Base-by-base conservation (phyloP, 768 basidiomycete genomes). In the Amanita polypyramis region DNA sequence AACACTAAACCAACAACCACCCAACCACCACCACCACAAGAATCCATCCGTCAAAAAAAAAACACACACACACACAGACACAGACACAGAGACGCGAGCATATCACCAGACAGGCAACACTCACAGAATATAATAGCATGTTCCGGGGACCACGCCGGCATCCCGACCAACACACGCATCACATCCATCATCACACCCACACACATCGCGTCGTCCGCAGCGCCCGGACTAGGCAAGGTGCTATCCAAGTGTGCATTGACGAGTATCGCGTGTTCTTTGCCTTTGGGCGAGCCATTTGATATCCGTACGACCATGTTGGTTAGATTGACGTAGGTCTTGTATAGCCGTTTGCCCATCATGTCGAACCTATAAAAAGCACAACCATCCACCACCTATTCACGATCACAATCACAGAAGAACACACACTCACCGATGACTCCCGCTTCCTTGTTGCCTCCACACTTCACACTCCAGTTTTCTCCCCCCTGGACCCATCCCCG, bases 161-260 rank as follows among this genome's bases (percentile, higher is more conserved):
- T 83, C 43, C 70, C 65, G 5, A 85, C 67, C 37, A 95, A 61
- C 0, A 95, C 91, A 1, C 95, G 66, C 42, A 90, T 80, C 43
- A 81, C 77, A 50, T 97, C 95, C 29, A 97, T 69, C 91, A 96
- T 94, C 35, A 95, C 79, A 1, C 89, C 95, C 7, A 93, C 85
- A 4, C 89, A 67, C 5, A 96, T 68, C 1, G 82, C 91, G 57
- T 98, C 94, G 57, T 96, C 93, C 3, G 87, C 79, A 19, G 89
- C 90, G 17, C 86, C 89, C 2, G 91, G 92, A 50, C 84, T 85
- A 0, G 94, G 93, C 17, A 96, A 65, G 0, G 92, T 93, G 52
- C 82, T 86, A 60, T 96, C 94, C 33, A 96, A 67, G 65, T 98
- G 95, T 0, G 90, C 66, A 52, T 95, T 96, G 44, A 97, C 74